Base-by-base conservation (phyloP, 2,329 filamentous ascomycete genomes). In the Corinectria fuckeliana region DNA sequence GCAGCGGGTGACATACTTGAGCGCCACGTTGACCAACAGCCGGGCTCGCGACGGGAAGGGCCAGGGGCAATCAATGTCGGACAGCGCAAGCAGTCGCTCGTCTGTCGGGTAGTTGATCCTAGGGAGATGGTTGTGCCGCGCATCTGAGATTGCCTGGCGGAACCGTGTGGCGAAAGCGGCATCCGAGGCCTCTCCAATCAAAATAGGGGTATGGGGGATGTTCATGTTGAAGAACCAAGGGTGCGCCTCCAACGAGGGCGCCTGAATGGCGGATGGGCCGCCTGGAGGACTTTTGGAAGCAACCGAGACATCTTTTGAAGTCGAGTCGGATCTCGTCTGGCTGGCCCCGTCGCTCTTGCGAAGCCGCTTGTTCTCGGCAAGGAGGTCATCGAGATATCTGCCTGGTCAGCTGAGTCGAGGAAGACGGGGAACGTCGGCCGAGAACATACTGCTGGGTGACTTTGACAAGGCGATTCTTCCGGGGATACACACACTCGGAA, bases 1-100 rank as follows among this genome's bases (percentile, higher is more conserved):
- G n/a, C 68, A 72, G 13, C 72, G 71, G 21, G 73, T 76, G 2
- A 80, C 71, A 34, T 77, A 77, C 26, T 74, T 74, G 16, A 81
- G 51, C 1, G 80, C 78, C 4, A 77, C 77, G 28, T 78, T 76
- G 5, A 72, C 61, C 3, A 72, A 58, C 4, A 72, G 26, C 1
- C 69, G 61, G 3, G 67, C 71, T 14, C 65, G 70, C 1, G 76
- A 72, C 0, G 74, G 72, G 11, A 72, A 75, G 0, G 80, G 80
- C 76, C 76, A 80, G 3, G 71, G 69, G 4, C 72, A 72, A 4
- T 75, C 70, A 1, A 70, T 69, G 3, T 72, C 70, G 1, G 71
- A 70, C 1, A 76, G 62, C 0, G 63, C 50, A 0, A 73, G 53
- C 0, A 77, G 45, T 1, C 64, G 60, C 13, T 72, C 71, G 3